Percentiles rank a stretch among this genome's conserved stretches.
These are phyloP conservation scores for Pseudogymnoascus sp. DNA, from an alignment of 2,329 filamentous ascomycete genomes.

Conservation along the genomic window DNA sequence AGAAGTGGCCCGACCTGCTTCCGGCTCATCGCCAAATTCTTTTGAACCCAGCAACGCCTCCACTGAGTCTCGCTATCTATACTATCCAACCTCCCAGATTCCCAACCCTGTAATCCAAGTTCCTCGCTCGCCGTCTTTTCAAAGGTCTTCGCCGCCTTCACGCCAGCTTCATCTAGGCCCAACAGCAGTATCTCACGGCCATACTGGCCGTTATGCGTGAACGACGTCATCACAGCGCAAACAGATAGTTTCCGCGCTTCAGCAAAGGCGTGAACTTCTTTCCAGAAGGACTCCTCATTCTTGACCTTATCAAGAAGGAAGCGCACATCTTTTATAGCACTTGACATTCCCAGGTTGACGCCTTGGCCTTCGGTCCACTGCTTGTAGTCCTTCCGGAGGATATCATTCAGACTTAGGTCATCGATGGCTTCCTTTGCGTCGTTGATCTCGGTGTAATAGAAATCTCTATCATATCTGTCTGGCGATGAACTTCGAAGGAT, in stretches of 20 bases:
- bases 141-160: conserved; percentile 49
- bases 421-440: conserved; percentile 63
- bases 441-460: conserved; percentile 53
- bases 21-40: conserved; percentile 51
- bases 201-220: conserved; percentile 46
- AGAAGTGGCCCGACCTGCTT: conserved; percentile 65
- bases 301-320: conserved; percentile 53
- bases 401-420: conserved; percentile 52
- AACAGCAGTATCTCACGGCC: conserved; percentile 62
- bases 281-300: conserved; percentile 38
- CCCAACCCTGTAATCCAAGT: conserved; percentile 52
- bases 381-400: conserved; percentile 80
- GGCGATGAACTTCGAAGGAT: conserved; percentile 31
- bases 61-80: conserved; percentile 34
- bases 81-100: conserved; percentile 40
- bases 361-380: conserved; percentile 55
- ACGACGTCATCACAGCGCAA: conserved; percentile 63
- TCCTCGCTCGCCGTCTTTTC: conserved; percentile 36
- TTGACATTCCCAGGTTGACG: conserved; percentile 58
- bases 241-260: conserved; percentile 54
- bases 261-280: conserved; percentile 45
- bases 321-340: conserved; percentile 54
- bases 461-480: conserved; percentile 44
- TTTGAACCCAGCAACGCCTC: conserved; percentile 61
- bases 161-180: conserved; percentile 46